Conservation (phyloP, 225 moss, liverwort and hornwort species). For the Rhytidiadelphus loreus region DNA sequence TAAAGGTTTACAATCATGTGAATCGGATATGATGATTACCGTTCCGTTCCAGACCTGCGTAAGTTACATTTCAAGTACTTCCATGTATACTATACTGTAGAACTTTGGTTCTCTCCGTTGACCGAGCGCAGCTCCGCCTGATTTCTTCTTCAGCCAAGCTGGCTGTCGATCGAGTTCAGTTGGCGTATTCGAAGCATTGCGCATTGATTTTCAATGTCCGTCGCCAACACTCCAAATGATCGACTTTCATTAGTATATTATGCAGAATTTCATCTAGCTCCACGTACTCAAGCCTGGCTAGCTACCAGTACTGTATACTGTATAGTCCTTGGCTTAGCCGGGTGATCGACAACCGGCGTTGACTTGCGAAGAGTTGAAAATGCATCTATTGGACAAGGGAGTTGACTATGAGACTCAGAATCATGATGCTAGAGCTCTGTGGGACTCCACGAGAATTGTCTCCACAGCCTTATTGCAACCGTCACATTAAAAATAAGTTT, state of each 20-base stretch:
- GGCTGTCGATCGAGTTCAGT: neutral
- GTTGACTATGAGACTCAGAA: neutral
- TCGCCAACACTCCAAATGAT: neutral
- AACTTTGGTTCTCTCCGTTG: neutral
- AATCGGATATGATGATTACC: neutral
- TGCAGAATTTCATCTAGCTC: neutral
- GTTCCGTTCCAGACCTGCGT: neutral
- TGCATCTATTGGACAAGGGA: neutral
- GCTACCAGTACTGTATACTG: neutral
- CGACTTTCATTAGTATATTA: no score
- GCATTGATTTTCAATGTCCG: no score
- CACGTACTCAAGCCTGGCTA: no score
- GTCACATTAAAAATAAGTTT: neutral
- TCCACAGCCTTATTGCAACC: neutral
- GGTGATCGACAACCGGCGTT: neutral
- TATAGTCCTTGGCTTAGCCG: neutral
- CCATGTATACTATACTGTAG: neutral
- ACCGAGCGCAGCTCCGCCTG: neutral
- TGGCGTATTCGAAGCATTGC: neutral
- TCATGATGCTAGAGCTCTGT: neutral
- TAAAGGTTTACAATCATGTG: neutral
- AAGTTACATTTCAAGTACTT: neutral
- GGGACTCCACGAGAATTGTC: neutral
- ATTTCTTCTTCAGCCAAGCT: neutral
- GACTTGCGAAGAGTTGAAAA: neutral